Conservation (phyloP, 2,329 filamentous ascomycete genomes). For the Paecilomyces fulvus region DNA sequence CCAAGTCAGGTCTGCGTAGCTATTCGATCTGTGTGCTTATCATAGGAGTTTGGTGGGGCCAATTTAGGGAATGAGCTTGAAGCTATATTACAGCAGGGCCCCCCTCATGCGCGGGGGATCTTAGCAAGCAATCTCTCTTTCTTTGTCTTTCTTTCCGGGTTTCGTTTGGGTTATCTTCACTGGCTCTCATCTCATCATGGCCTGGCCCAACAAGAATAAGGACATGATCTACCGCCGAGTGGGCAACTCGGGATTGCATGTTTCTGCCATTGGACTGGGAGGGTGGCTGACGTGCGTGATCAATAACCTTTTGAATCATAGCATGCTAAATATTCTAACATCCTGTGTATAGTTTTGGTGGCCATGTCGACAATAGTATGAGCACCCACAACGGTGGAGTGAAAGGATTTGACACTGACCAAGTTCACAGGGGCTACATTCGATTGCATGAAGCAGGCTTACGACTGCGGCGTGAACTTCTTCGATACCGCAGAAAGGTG, state of each 20-base stretch:
- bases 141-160: too few relatives aligned
- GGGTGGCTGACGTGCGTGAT: slow-evolving; percentile 54
- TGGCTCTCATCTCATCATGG: too few relatives aligned
- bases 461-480: slow-evolving; percentile 50
- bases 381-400: too few relatives aligned
- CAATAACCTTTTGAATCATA: neutral
- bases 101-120: neutral
- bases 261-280: slow-evolving; percentile 62
- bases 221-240: slow-evolving; percentile 63
- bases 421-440: slow-evolving; percentile 20
- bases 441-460: slow-evolving; percentile 45
- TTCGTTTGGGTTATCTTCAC: too few relatives aligned
- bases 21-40: neutral
- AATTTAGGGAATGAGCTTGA: neutral
- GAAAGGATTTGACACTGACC: neutral
- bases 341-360: slow-evolving; percentile 30
- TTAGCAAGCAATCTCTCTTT: neutral
- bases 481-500: slow-evolving; percentile 48
- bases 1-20: neutral
- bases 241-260: slow-evolving; percentile 62
- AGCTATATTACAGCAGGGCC: neutral
- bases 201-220: neutral
- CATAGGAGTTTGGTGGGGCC: neutral
- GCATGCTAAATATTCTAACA: neutral
- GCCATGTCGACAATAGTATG: slow-evolving; percentile 58